Base-by-base conservation (phyloP, 805 yeast genomes). In the Zygoascus tannicola region DNA sequence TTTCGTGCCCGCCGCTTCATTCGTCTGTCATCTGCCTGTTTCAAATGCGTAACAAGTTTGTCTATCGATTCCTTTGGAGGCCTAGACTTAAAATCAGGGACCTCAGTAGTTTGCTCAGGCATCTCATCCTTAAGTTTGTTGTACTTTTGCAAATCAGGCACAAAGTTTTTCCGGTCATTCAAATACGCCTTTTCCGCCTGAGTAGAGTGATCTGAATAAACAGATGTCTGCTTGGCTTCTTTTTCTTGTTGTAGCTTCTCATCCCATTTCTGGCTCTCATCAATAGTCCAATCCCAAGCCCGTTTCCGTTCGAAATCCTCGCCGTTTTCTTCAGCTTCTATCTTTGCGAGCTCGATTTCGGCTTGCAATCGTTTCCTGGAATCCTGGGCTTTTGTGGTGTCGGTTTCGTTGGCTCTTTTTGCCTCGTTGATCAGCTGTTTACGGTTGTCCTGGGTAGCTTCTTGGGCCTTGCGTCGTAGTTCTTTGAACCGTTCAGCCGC, bases 251-350 rank as follows among this genome's bases (percentile, higher is more conserved):
- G 60, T 44, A 61, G 55, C 43, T 67, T 69, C 22, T 54, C 62
- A 20, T 77, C 73, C 87, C 87, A 81, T 43, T 66, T 64, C 50
- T 78, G 82, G 44, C 76, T 70, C 43, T 83, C 84, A 43, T 76
- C 82, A 4, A 80, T 70, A 0, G 83, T 71, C 62, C 76, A 75
- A 44, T 74, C 74, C 73, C 74, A 66, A 40, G 69, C 74, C 43
- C 69, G 64, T 44, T 62, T 56, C 21, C 76, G 60, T 34, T 69
- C 73, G 40, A 54, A 61, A 42, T 67, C 68, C 33, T 64, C 68
- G 0, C 72, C 74, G 10, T 53, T 54, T 10, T 64, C 67, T 28
- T 56, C 49, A 2, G 62, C 50, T 22, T 66, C 69, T n/a, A 57
- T 40, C 43, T 60, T 60, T 2, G 67, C 68, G 2, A 64, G 53